Percentiles rank a stretch among this genome's conserved stretches.
phyloP scores from a whole-genome alignment of 176 grass and related monocot species.

The Triticum dicoccoides region DNA sequence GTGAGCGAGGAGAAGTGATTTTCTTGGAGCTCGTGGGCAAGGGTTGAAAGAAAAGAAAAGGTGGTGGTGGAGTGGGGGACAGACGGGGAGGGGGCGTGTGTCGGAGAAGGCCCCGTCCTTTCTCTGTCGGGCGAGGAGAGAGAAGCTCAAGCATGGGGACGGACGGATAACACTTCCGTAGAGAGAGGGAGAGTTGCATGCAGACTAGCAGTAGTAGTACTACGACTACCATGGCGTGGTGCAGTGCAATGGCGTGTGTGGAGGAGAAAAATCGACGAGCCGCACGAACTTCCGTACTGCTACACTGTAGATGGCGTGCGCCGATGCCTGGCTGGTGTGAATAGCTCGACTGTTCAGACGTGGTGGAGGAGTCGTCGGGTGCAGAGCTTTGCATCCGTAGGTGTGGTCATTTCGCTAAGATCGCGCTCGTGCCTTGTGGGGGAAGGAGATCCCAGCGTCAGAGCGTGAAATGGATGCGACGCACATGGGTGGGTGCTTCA shows the following conservation, averaged over 20 bases:
- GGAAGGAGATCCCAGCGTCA: background rate
- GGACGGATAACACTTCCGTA: no score
- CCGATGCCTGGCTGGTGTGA: background rate
- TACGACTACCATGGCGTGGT: background rate
- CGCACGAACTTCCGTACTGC: background rate
- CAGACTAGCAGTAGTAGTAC: background rate
- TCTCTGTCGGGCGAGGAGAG: slow-evolving; percentile 9
- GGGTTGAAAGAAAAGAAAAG: background rate
- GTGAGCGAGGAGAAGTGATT: background rate
- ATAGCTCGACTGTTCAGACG: slow-evolving; percentile 3
- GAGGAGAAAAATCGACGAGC: background rate
- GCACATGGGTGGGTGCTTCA: background rate
- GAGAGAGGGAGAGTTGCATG: background rate
- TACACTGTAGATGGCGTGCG: background rate
- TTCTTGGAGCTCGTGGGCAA: background rate
- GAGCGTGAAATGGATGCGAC: background rate
- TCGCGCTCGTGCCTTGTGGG: background rate
- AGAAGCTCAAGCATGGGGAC: background rate
- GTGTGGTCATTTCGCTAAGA: background rate
- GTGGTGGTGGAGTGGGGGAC: background rate
- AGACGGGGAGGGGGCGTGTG: slow-evolving; percentile 7
- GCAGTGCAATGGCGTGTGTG: background rate
- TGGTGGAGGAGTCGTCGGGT: background rate
- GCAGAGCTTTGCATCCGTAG: background rate
- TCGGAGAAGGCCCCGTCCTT: slow-evolving; percentile 23